Percentiles rank a stretch among this genome's conserved stretches.
Evolutionary conservation across 352 stramenopile species (phyloP).

Genomic region (Globisporangium acanthophoron): DNA sequence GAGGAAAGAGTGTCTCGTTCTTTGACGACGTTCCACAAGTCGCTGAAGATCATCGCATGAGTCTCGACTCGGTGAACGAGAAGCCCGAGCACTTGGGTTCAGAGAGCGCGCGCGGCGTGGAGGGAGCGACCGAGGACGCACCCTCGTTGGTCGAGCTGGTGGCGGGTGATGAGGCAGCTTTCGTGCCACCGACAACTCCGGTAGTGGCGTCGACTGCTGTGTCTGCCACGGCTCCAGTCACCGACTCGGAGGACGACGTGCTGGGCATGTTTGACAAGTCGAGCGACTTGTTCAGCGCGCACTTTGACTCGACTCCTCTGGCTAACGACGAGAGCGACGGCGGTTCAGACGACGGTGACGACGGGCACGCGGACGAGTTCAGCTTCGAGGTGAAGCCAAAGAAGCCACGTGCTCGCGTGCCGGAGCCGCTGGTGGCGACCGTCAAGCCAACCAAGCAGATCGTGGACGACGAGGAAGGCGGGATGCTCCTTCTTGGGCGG

Average conservation of each 20-base stretch:
- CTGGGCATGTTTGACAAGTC: slow-evolving; percentile 10
- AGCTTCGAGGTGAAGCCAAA: slow-evolving; percentile 55
- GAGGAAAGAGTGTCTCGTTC: slow-evolving; percentile 1
- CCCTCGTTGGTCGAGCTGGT: neutral
- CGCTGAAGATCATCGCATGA: neutral
- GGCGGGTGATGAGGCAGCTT: neutral
- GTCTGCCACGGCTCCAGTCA: neutral
- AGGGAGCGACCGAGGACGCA: neutral
- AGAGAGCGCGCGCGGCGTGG: neutral
- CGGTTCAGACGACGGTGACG: slow-evolving; percentile 9
- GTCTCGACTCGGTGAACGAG: neutral
- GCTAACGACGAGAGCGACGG: slow-evolving; percentile 8
- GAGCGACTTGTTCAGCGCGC: slow-evolving; percentile 3
- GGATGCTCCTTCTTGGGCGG: slow-evolving; percentile 4
- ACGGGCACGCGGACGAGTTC: slow-evolving; percentile 22
- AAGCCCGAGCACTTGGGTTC: neutral
- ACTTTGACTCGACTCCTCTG: neutral
- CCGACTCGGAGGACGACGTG: neutral
- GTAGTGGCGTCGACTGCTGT: neutral
- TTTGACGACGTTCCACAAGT: neutral
- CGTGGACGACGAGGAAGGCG: slow-evolving; percentile 1
- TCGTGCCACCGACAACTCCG: neutral
- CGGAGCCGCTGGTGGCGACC: no score
- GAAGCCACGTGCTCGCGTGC: slow-evolving; percentile 6
- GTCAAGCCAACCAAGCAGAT: slow-evolving; percentile 2